These are phyloP conservation scores for Polyporus arcularius DNA, from an alignment of 768 basidiomycete genomes.

Conservation along the genomic window DNA sequence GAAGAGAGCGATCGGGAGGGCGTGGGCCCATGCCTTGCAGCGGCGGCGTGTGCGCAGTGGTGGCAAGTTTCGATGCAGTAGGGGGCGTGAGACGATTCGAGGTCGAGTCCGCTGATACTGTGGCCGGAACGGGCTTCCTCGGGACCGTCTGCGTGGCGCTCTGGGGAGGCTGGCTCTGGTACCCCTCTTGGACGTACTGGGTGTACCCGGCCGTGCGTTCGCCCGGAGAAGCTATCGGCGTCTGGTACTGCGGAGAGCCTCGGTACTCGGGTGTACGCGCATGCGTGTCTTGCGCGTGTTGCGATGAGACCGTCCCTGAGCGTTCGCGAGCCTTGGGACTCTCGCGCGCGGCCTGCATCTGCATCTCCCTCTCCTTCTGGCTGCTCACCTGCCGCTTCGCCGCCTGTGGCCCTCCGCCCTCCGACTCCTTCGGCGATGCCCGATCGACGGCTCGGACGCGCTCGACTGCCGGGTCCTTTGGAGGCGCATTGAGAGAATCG, in stretches of 20 bases:
- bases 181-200: constrained; percentile 40
- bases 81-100: constrained; percentile 35
- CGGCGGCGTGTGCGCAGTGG: constrained; percentile 55
- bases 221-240: constrained; percentile 48
- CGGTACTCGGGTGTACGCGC: constrained; percentile 52
- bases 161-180: constrained; percentile 14
- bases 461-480: constrained; percentile 52
- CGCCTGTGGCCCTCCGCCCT: constrained; percentile 31
- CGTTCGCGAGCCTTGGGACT: constrained; percentile 38
- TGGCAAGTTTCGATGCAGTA: constrained; percentile 34
- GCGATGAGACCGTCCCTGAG: constrained; percentile 37
- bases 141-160: constrained; percentile 11
- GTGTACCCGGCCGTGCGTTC: constrained; percentile 48
- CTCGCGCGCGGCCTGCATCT: constrained; percentile 35
- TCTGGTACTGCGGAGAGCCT: constrained; percentile 42
- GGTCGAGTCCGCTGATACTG: constrained; percentile 13
- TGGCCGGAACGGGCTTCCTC: constrained; percentile 24
- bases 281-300: constrained; percentile 22
- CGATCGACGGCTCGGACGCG: constrained; percentile 54
- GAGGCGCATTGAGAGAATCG: constrained; percentile 28
- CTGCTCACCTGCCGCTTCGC: constrained; percentile 22
- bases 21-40: constrained; percentile 52
- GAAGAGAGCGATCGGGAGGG: constrained; percentile 71
- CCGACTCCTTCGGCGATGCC: constrained; percentile 56
- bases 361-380: constrained; percentile 22